Conservation (phyloP, 495 filamentous ascomycete genomes). For the Aspergillus mulundensis region DNA sequence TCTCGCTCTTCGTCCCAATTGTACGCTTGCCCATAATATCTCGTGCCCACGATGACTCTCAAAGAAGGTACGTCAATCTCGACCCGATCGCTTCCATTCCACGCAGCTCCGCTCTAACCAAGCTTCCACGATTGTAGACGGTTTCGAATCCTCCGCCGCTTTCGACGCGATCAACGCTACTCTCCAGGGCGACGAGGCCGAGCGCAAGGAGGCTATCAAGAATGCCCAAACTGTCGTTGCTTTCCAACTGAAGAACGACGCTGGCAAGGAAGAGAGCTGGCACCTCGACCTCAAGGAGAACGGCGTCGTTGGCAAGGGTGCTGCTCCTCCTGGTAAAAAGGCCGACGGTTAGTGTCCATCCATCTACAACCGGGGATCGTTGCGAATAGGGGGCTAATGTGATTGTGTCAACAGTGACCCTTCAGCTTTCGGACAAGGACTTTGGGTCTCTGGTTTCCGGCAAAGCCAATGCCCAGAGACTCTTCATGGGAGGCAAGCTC, state of each 20-base stretch:
- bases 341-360: conserved; percentile 62
- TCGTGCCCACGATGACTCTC: conserved; percentile 61
- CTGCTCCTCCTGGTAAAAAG: conserved; percentile 63
- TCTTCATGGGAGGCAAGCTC: conserved; percentile 96
- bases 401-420: conserved; percentile 59
- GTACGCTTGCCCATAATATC: not conserved
- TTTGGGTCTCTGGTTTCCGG: conserved; percentile 78
- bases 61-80: conserved; percentile 58
- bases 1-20: not conserved
- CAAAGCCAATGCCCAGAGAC: conserved; percentile 87
- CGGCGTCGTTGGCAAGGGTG: conserved; percentile 74
- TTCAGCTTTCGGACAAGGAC: conserved; percentile 79
- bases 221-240: conserved; percentile 82
- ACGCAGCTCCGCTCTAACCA: conserved; percentile 13
- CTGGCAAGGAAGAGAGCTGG: conserved; percentile 77
- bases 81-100: conserved; percentile 1
- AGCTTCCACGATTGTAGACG: conserved; percentile 49
- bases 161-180: conserved; percentile 84
- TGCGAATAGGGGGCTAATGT: conserved; percentile 3
- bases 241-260: conserved; percentile 86
- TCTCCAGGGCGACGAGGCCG: conserved; percentile 63
- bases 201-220: conserved; percentile 83
- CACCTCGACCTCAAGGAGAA: conserved; percentile 92
- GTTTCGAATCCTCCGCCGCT: conserved; percentile 84
- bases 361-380: not conserved